A percentile compares a stretch with the other conserved stretches of the same genome.
These are phyloP conservation scores for Xylariaceae sp. DNA, from an alignment of 2,329 filamentous ascomycete genomes.

Conservation along the genomic window DNA sequence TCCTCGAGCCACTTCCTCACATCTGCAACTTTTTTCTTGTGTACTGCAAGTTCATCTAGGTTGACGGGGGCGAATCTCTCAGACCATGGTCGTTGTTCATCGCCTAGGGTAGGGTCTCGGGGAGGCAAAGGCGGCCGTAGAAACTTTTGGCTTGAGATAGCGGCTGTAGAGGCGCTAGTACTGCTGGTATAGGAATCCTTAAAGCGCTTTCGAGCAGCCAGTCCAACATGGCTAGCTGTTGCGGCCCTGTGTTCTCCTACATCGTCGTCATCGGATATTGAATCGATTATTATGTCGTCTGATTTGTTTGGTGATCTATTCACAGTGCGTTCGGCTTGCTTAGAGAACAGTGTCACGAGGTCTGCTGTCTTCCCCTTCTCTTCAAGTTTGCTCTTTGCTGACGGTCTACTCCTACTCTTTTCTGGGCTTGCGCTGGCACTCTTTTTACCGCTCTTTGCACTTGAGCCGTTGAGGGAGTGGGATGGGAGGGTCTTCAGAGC, in stretches of 20 bases:
- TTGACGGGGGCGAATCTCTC: conserved; percentile 79
- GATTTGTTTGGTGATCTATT: conserved; percentile 42
- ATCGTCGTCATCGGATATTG: conserved; percentile 67
- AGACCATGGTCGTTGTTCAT: conserved; percentile 80
- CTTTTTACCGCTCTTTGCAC: conserved; percentile 37
- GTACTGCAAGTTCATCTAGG: conserved; percentile 86
- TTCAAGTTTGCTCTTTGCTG: conserved; percentile 46
- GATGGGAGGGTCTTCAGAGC: conserved; percentile 37
- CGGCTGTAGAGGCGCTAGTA: conserved; percentile 23
- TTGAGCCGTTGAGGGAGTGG: conserved; percentile 31
- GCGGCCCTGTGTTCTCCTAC: conserved; percentile 57
- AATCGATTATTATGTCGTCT: conserved; percentile 60
- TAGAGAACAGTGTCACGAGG: conserved; percentile 65
- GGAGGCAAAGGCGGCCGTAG: conserved; percentile 49
- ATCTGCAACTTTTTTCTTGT: conserved; percentile 91
- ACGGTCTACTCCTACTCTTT: conserved; percentile 44
- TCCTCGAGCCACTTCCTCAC: conserved; percentile 82
- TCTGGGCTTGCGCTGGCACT: conserved; percentile 55
- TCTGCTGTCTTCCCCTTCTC: conserved; percentile 62
- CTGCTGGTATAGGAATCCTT: conserved; percentile 44
- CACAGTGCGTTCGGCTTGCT: conserved; percentile 59
- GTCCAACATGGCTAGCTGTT: conserved; percentile 60
- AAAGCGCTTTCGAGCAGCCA: conserved; percentile 61
- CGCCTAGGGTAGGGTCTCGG: conserved; percentile 42
- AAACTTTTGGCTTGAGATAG: conserved; percentile 57